Percentiles rank a stretch among this genome's conserved stretches.
phyloP scores from a whole-genome alignment of 106 monocot genomes.

The Ottelia alismoides region DNA sequence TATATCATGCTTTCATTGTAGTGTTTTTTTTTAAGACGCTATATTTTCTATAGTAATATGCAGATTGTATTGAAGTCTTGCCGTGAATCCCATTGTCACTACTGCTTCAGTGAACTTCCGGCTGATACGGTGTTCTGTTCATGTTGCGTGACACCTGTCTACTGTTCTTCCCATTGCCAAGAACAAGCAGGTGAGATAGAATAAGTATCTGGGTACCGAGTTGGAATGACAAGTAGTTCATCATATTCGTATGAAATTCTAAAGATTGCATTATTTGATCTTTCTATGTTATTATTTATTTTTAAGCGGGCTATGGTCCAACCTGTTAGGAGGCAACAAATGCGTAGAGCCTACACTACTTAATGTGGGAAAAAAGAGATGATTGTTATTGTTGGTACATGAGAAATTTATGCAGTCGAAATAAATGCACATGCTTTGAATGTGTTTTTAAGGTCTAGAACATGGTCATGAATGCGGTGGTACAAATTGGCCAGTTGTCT shows the following conservation, averaged over 20 bases:
- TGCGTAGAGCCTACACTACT: too few species aligned
- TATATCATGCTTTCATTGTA: too few species aligned
- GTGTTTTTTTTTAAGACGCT: too few species aligned
- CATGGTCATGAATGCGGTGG: slow-evolving; percentile 97
- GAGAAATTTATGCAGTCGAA: too few species aligned
- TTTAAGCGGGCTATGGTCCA: too few species aligned
- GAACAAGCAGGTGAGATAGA: slow-evolving; percentile 32
- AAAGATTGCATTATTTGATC: too few species aligned
- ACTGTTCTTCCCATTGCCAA: slow-evolving; percentile 68
- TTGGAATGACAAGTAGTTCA: too few species aligned
- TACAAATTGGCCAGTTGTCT: slow-evolving; percentile 64
- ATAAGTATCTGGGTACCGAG: slow-evolving; percentile 2
- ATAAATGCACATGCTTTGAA: background rate
- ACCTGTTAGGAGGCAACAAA: too few species aligned
- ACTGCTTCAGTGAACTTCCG: slow-evolving; percentile 65
- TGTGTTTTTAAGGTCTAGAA: slow-evolving; percentile 27
- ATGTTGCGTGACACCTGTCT: slow-evolving; percentile 76
- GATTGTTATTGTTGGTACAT: slow-evolving; percentile 4
- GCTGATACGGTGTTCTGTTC: slow-evolving; percentile 60
- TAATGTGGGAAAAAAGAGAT: too few species aligned
- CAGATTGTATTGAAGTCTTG: slow-evolving; percentile 70
- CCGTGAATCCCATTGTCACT: slow-evolving; percentile 83
- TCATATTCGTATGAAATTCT: too few species aligned
- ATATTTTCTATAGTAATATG: slow-evolving; percentile 22
- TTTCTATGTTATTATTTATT: too few species aligned